Base-by-base conservation (phyloP, 192 early-diverging fungal species). In the Coemansia aciculifera region DNA sequence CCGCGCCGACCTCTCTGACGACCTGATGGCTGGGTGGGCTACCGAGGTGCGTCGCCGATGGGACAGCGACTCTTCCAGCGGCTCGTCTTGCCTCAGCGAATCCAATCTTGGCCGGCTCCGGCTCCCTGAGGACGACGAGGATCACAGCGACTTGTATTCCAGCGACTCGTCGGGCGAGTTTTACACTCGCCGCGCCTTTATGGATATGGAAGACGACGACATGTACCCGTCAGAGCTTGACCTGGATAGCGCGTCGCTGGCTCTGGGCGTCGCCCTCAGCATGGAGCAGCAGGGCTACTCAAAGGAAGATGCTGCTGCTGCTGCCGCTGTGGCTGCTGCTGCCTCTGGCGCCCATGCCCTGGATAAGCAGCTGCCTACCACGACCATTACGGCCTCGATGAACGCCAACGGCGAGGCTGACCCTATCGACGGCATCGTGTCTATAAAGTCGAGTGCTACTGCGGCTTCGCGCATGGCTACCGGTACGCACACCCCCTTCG, bases 231-330 rank as follows among this genome's bases (percentile, higher is more conserved):
- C 66, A 0, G 72, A 46, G 4, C 72, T 83, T 21, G 81, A 83
- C 43, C 66, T 83, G 8, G 76, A 83, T 66, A 66, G 72, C 34
- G 81, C 76, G 15, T 83, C 81, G 46, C 73, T 83, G 39, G 81
- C 81, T 3, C 67, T 83, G 43, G 81, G 81, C 23, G 76, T 83
- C 34, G 81, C 81, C 0, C 72, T 83, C 24, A 83, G 81, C 69
- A 83, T 83, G 81, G 81, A 83, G 73, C 75, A 83, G 69, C 81
- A 78, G 43, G 79, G 79, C 0, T 81, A 81, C 46, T 81, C 79
- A 2, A 83, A 83, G 44, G 80, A 77, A n/a, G 80, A 83, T 32
- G 75, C 73, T 1, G 75, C 68, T 0, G 80, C 72, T 0, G 75
- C 69, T 0, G 80, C 80, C 0, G 80, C 73, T 0, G 75, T 67